Base-by-base conservation (phyloP, 2,329 filamentous ascomycete species). In the Fusarium duplospermum region DNA sequence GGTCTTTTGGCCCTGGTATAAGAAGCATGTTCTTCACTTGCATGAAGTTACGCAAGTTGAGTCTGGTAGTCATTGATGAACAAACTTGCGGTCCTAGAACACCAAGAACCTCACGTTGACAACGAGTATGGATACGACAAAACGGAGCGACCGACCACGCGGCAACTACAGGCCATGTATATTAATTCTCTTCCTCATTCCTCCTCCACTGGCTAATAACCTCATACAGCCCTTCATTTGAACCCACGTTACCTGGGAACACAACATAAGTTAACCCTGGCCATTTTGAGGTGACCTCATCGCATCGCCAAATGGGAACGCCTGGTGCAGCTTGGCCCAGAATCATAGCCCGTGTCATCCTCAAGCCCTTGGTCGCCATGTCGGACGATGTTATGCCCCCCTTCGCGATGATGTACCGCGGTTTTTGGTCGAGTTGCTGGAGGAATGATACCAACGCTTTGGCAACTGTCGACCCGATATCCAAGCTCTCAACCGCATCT, bases 351-450 rank as follows among this genome's bases (percentile, higher is more conserved):
- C 84, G 82, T 73, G 86, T 87, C 79, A 90, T 86, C 29, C 82
- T 81, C 11, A 91, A 76, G 0, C 87, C 87, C 62, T 90, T 89
- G 0, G 87, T 89, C 0, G 89, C 88, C 72, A 87, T 86, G 66
- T 91, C 89, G 0, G 87, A 89, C 2, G 86, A 88, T 0, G 89
- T 90, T 62, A 91, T 90, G 18, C 89, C 89, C 0, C 89, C 89
- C 80, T 88, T 90, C 0, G 88, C 88, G 75, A 91, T 88, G 2
- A 90, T 79, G 77, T 90, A 91, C 50, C 87, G 80, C 6, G 88
- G 88, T 36, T 84, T 82, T 13, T 85, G 81, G n/a, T 86, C 80
- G 20, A 90, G 81, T 3, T 79, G 74, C 20, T 82, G 80, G n/a
- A 90, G 74, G 62, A 90, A 86, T 7, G 80, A 79, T 0, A 90